Base-by-base conservation (phyloP, 306 rosid species). In the Dryas drummondii region DNA sequence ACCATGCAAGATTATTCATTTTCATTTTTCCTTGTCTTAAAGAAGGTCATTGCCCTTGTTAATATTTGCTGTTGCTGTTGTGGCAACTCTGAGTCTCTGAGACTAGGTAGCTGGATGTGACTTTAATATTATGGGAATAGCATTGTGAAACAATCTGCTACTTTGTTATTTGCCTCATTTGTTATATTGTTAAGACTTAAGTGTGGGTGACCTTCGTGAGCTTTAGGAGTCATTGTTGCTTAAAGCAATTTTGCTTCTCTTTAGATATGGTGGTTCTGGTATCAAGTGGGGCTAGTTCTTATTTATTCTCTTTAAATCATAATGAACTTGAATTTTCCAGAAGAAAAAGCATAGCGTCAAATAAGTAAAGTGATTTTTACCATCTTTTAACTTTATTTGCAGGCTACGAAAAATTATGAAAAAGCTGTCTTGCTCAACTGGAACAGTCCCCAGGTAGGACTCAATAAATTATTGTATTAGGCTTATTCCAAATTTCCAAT, bases 371-470 rank as follows among this genome's bases (percentile, higher is more conserved):
- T 27, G 56, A 67, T 76, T 45, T 46, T 60, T 78, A 15, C 59
- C 57, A 27, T 61, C 78, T 60, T 64, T 70, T 72, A 73, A 56
- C 73, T 73, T 84, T 22, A 64, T 69, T 76, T 85, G 66, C 89
- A 96, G 99, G 99, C 99, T 68, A 96, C 99, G 56, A 81, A 77
- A 63, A 92, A 96, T 79, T 96, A 96, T 66, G 99, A 92, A 79
- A 89, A 87, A 70, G 99, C 99, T 55, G 98, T 96, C 78, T 89
- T 86, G 70, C 99, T 96, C 79, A 96, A 90, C 84, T 96, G 99
- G 99, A 96, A 96, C 82, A 96, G 96, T 83, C 99, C 99, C 53
- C 99, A 96, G 99, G 98, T 94, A 79, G 73, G 66, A 73, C 59
- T 45, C 81, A 70, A 82, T 63, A 76, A 73, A 66, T 70, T 79